Base-by-base conservation (phyloP, 495 filamentous ascomycete genomes). In the Penicillium roqueforti region DNA sequence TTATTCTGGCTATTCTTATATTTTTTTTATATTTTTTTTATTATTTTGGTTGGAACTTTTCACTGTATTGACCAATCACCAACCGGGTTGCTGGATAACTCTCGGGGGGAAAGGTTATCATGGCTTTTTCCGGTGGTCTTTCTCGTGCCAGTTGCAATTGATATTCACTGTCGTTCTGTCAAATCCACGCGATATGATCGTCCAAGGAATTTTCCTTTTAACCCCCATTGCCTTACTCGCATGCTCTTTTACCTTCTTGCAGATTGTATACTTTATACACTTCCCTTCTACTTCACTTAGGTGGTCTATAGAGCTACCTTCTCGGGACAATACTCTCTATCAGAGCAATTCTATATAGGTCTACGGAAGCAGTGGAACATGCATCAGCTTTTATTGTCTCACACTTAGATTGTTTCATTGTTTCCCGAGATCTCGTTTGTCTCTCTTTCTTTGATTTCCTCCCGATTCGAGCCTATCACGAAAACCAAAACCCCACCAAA, bases 221-320 rank as follows among this genome's bases (percentile, higher is more conserved):
- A 68, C 64, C 69, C 25, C 67, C 59, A 58, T 63, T 65, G 61
- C 69, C 60, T 67, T 63, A 68, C 61, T 60, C 59, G 61, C 67
- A 66, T 58, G 52, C 45, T 51, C 53, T 48, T 58, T 51, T 60
- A 54, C 53, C 54, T 42, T 59, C 47, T 56, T 51, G 56, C 47
- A 55, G 60, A 55, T 60, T 55, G 56, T 71, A 66, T 67, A 65
- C 63, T 59, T 58, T 49, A 28, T 20, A 40, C 28, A 31, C 28
- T 31, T 31, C 28, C 28, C 41, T 32, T 51, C 11, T 39, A 7
- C 51, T 45, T 32, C 31, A 32, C 20, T 43, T 47, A 44, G 25
- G 9, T 39, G 26, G 45, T 23, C 34, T 18, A 39, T 36, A 29
- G 39, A 40, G 23, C 34, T 29, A 16, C 26, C 38, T 39, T 36